These are phyloP conservation scores for Verticillium dahliae DNA, from an alignment of 2,329 filamentous ascomycete species.

Conservation along the genomic window DNA sequence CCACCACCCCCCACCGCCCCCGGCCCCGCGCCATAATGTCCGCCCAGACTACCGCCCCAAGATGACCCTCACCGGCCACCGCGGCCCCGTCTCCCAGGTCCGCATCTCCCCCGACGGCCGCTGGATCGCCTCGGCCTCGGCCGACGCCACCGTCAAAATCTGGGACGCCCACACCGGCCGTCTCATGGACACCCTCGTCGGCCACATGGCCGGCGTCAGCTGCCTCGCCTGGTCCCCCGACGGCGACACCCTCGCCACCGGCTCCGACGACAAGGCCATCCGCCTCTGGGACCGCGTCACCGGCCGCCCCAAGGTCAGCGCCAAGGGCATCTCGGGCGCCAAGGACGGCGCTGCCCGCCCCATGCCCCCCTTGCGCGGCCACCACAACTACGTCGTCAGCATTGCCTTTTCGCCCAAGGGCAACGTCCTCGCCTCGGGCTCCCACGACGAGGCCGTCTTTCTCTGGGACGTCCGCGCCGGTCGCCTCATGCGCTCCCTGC, in stretches of 20 bases:
- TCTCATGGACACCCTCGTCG: conserved; percentile 83
- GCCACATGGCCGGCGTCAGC: conserved; percentile 87
- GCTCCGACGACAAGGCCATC: conserved; percentile 94
- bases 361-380: conserved; percentile 63
- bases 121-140: conserved; percentile 85
- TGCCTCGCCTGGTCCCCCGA: conserved; percentile 94
- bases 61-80: conserved; percentile 70
- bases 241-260: conserved; percentile 78
- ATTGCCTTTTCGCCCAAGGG: conserved; percentile 96
- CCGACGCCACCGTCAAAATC: conserved; percentile 85
- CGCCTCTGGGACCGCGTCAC: conserved; percentile 78
- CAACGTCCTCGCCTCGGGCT: conserved; percentile 91
- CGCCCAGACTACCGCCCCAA: conserved; percentile 62
- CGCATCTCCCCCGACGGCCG: conserved; percentile 86
- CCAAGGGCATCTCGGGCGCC: conserved; percentile 20
- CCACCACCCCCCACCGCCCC: conserved; percentile 23
- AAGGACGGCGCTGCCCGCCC: conserved; percentile 19
- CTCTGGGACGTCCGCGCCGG: conserved; percentile 92
- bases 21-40: conserved; percentile 37
- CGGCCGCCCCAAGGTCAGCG: conserved; percentile 44
- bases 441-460: conserved; percentile 95
- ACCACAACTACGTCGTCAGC: conserved; percentile 94
- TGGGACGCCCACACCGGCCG: conserved; percentile 77
- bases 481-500: conserved; percentile 79
- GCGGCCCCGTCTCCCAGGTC: conserved; percentile 72